Conservation (phyloP, 2,329 filamentous ascomycete genomes). For the Neonectria magnoliae region DNA sequence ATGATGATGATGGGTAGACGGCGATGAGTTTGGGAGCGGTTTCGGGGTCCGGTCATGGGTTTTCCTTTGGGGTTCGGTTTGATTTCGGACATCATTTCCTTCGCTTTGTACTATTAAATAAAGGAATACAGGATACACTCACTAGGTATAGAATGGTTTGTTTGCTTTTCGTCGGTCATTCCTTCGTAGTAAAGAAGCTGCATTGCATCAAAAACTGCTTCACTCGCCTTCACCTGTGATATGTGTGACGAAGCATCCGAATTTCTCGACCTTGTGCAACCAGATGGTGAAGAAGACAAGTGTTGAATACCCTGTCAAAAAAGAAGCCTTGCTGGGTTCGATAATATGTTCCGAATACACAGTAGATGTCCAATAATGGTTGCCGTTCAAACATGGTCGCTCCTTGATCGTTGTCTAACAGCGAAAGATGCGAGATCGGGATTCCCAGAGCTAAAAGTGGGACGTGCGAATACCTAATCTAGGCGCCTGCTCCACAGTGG, state of each 20-base stretch:
- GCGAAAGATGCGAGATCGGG: background rate
- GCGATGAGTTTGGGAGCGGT: background rate
- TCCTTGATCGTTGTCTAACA: background rate
- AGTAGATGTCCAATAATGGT: background rate
- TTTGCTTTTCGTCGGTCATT: background rate
- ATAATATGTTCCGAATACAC: background rate
- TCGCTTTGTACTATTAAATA: background rate
- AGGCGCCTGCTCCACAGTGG: slow-evolving; percentile 17
- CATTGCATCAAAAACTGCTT: background rate
- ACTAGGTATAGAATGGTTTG: background rate
- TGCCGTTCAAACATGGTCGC: background rate
- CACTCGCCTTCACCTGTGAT: background rate
- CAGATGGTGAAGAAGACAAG: background rate
- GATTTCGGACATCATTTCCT: background rate
- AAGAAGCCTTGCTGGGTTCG: background rate
- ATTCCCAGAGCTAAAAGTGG: background rate
- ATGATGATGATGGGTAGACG: background rate
- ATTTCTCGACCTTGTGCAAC: background rate
- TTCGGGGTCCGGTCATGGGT: background rate
- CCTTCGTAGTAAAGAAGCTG: background rate
- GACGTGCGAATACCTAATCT: background rate
- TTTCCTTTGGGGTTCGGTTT: background rate
- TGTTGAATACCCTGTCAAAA: background rate
- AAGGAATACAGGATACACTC: background rate
- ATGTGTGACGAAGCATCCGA: background rate